Conservation (phyloP, 2,329 filamentous ascomycete species). For the Ophiocordyceps camponoti-rufipedis region DNA sequence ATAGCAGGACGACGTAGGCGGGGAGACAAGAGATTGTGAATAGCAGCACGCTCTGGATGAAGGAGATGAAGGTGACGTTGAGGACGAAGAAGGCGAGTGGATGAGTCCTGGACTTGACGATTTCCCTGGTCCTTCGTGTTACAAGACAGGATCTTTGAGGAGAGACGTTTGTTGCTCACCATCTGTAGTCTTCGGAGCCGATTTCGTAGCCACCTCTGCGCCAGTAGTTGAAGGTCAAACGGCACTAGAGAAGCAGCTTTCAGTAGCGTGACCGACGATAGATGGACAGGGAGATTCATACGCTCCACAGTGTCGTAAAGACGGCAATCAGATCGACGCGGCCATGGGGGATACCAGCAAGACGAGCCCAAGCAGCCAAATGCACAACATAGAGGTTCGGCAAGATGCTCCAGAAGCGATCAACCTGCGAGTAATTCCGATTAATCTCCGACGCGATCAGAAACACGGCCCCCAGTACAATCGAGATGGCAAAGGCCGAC, state of each 20-base stretch:
- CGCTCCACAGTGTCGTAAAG: slow-evolving; percentile 63
- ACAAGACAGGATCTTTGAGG: neutral
- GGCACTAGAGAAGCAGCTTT: slow-evolving; percentile 10
- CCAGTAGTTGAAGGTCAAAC: slow-evolving; percentile 94
- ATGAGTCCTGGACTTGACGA: slow-evolving; percentile 49
- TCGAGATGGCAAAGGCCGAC: slow-evolving; percentile 50
- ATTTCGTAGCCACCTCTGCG: slow-evolving; percentile 79
- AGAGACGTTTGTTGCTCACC: slow-evolving; percentile 22
- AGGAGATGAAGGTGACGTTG: slow-evolving; percentile 78
- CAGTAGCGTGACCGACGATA: neutral
- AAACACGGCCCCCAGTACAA: slow-evolving; percentile 54
- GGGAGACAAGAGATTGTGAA: slow-evolving; percentile 57
- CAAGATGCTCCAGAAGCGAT: slow-evolving; percentile 79
- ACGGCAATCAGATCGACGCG: slow-evolving; percentile 56
- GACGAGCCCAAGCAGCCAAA: slow-evolving; percentile 64
- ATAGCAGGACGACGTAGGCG: slow-evolving; percentile 65
- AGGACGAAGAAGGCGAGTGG: slow-evolving; percentile 59
- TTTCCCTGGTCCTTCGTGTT: slow-evolving; percentile 29
- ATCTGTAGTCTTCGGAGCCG: slow-evolving; percentile 90
- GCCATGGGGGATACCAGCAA: slow-evolving; percentile 50
- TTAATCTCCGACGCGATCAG: slow-evolving; percentile 69
- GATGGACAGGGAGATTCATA: slow-evolving; percentile 20
- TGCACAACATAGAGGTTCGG: slow-evolving; percentile 77
- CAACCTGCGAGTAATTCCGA: slow-evolving; percentile 91
- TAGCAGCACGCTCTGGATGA: slow-evolving; percentile 67